Base-by-base conservation (phyloP, 2,329 filamentous ascomycete species). In the Diaporthe longicolla region DNA sequence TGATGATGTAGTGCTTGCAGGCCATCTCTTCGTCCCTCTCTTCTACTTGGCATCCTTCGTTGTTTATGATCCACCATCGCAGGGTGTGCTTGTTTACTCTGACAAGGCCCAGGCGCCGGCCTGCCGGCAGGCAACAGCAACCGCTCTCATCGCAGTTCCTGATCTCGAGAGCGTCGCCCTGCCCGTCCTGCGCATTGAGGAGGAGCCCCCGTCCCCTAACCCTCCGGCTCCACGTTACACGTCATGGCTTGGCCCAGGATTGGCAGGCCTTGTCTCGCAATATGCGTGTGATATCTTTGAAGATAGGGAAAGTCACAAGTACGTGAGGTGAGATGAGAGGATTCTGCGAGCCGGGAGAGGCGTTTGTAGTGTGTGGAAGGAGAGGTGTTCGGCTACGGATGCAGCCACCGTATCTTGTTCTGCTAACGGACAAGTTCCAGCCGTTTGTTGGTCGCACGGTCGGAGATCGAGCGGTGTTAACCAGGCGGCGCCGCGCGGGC, bases 171-270 rank as follows among this genome's bases (percentile, higher is more conserved):
- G 21, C 45, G 45, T 50, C 21, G 45, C 21, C 45, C 45, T 17
- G 32, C 21, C 45, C 11, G 8, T 43, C 10, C 15, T 37, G 63
- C 61, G 50, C 45, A 43, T 52, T 40, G 29, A 66, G 40, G 48
- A 37, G n/a, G 45, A 50, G 45, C 45, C 21, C 7, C 21, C 2
- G 9, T 52, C 63, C 32, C 63, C 63, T 68, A 68, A 68, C 63
- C 63, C 63, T 68, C 24, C 13, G 45, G 52, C 45, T 68, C 63
- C 48, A 68, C 48, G 63, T 68, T 68, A 54, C 63, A 68, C 63
- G 63, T 68, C 63, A 68, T 68, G 45, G 63, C 63, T 40, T 40
- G 48, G 45, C 10, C 40, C 48, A 68, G 29, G 61, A 65, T 48
- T 65, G 61, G 29, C 61, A 66, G 21, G 24, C 45, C 48, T 68